Percentiles rank a stretch among this genome's conserved stretches.
Conservation (phyloP, 345 rosid species). For the Arabis alpina region DNA sequence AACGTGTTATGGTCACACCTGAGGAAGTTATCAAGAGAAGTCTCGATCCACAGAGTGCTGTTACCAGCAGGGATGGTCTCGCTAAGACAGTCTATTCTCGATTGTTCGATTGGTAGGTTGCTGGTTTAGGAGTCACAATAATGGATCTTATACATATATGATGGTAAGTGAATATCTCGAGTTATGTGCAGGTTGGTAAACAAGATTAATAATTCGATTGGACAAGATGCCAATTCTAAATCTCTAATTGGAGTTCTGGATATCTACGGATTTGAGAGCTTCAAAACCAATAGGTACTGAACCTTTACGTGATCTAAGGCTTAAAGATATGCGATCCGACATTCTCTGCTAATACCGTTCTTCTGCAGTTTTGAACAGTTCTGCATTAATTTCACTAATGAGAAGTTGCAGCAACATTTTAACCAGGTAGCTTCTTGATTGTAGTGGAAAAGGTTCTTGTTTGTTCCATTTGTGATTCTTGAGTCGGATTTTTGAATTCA, state of each 20-base stretch:
- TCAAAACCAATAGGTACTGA: conserved; percentile 79
- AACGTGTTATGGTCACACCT: conserved; percentile 96
- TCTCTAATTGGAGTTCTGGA: conserved; percentile 92
- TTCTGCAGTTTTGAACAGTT: conserved; percentile 89
- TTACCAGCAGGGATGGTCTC: conserved; percentile 81
- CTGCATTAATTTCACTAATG: conserved; percentile 93
- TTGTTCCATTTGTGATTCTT: conserved; percentile 23
- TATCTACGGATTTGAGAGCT: conserved; percentile 96
- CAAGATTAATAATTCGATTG: conserved; percentile 83
- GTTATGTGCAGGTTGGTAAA: conserved; percentile 72
- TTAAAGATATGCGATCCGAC: background rate
- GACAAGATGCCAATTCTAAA: conserved; percentile 86
- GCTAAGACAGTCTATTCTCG: conserved; percentile 93
- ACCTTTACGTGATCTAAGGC: background rate
- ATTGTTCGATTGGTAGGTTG: conserved; percentile 81
- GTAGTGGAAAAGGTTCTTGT: background rate
- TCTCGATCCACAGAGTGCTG: conserved; percentile 90
- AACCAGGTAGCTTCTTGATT: conserved; percentile 66
- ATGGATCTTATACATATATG: conserved; percentile 11
- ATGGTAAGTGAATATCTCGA: conserved; percentile 33
- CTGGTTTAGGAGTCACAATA: background rate
- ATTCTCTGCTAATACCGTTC: conserved; percentile 29
- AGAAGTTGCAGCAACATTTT: conserved; percentile 97
- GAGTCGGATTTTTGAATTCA: conserved; percentile 11
- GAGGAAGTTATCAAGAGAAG: conserved; percentile 94